A percentile compares a stretch with the other conserved stretches of the same genome.
phyloP scores from a whole-genome alignment of 2,329 filamentous ascomycete species.

The Diaporthe amygdali region DNA sequence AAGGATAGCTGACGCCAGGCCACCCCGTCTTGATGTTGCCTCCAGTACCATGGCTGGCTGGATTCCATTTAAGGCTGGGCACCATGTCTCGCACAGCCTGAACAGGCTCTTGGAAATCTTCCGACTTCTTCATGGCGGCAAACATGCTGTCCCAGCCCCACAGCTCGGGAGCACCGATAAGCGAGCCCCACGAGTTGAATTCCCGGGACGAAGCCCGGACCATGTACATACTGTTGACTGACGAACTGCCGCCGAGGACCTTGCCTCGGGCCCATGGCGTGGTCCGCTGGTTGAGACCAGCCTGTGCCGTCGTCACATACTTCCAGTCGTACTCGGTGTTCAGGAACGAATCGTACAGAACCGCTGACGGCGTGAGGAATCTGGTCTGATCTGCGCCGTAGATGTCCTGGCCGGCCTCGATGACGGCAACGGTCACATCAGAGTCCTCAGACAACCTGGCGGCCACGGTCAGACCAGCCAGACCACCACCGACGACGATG shows the following conservation, averaged over 20 bases:
- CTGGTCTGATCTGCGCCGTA: conserved; percentile 22
- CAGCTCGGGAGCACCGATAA: not conserved
- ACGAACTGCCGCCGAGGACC: conserved; percentile 15
- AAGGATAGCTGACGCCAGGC: not conserved
- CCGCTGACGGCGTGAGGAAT: conserved; percentile 8
- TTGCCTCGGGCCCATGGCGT: conserved; percentile 15
- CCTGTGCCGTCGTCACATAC: conserved; percentile 8
- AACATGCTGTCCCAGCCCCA: conserved; percentile 19
- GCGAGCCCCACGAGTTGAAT: conserved; percentile 16
- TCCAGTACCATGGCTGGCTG: conserved; percentile 7
- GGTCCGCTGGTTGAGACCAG: conserved; percentile 5
- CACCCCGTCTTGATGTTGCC: conserved; percentile 19
- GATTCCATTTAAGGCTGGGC: conserved; percentile 7
- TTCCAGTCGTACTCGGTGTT: conserved; percentile 19
- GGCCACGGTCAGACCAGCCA: conserved; percentile 31
- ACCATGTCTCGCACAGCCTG: conserved; percentile 3
- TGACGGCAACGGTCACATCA: conserved; percentile 24
- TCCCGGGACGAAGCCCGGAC: conserved; percentile 7
- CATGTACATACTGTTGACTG: conserved; percentile 21
- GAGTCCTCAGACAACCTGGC: conserved; percentile 34
- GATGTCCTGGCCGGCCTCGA: conserved; percentile 24
- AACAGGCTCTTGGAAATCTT: conserved; percentile 8
- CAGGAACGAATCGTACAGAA: conserved; percentile 15
- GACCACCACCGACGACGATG: conserved; percentile 20
- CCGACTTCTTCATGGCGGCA: conserved; percentile 19